Evolutionary conservation across 2,329 filamentous ascomycete species (phyloP), one percentile per base, ranked within the genome.

Genomic region (Trichoderma semiorbis): DNA sequence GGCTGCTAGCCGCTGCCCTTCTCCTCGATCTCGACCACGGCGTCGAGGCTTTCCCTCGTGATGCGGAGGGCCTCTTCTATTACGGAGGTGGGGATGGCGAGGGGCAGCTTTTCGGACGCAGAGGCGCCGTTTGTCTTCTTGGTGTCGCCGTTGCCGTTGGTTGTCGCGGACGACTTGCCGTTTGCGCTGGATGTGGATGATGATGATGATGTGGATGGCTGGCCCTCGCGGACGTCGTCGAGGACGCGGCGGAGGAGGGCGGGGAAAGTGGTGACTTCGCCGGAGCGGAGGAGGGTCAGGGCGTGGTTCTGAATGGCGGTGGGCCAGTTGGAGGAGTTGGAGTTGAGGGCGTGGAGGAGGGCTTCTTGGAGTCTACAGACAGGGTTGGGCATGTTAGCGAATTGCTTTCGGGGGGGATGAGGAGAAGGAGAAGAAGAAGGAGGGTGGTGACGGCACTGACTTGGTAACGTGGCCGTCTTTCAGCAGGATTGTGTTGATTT

Each of bases 291-390:
- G 74, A 91, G 86, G 24, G 84, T 75, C 39, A 91, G 85, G 50
- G 89, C 89, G 80, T 90, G 89, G 69, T 82, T 80, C 76, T 91
- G 88, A 74, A 91, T 82, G 63, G 82, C 77, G 12, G 89, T 89
- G 2, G 89, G 89, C 89, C 89, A 91, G 83, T 91, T 89, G 74
- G 85, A 82, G 5, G 83, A 79, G 80, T 90, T 84, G 63, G 89
- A 82, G 79, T 91, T 83, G 67, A 91, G 87, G 73, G 86, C 80
- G 81, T 91, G 89, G 55, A 91, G 86, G 77, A 91, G 86, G 57
- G 85, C 82, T 71, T 91, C 89, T 83, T 91, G 89, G 76, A 91
- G 91, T 75, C 89, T 90, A 36, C 7, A n/a, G 7, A 36, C 7
- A n/a, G 7, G 24, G 43, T 21, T 26, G 43, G 14, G 34, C 14